Percentiles rank a stretch among this genome's conserved stretches.
phyloP scores from a whole-genome alignment of 1,284 basidiomycete species.

The Ganoderma meredithae region DNA sequence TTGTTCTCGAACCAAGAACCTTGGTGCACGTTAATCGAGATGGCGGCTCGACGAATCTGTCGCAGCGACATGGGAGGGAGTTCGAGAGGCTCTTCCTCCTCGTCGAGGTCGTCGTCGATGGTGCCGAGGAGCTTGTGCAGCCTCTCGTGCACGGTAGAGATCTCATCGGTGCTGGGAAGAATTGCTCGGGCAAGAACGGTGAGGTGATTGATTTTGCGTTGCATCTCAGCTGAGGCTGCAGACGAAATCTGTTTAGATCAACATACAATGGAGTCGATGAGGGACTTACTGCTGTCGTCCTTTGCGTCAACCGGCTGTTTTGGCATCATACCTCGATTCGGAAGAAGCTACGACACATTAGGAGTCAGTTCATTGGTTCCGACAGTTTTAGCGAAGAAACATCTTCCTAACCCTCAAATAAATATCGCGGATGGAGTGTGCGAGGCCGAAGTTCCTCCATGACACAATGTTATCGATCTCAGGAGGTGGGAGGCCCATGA shows the following conservation, averaged over 20 bases:
- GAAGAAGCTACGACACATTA: slow-evolving; percentile 29
- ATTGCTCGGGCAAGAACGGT: slow-evolving; percentile 46
- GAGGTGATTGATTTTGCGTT: slow-evolving; percentile 42
- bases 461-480: slow-evolving; percentile 47
- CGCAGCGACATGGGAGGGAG: slow-evolving; percentile 43
- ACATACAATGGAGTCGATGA: too few relatives aligned
- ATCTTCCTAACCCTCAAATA: slow-evolving; percentile 45
- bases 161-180: slow-evolving; percentile 41
- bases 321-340: slow-evolving; percentile 28
- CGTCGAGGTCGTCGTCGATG: slow-evolving; percentile 29
- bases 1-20: slow-evolving; percentile 50
- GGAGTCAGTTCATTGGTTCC: too few relatives aligned
- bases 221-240: slow-evolving; percentile 23
- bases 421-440: slow-evolving; percentile 48
- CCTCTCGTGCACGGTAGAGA: slow-evolving; percentile 28
- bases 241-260: not conserved
- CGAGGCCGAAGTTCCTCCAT: slow-evolving; percentile 52
- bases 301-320: slow-evolving; percentile 22
- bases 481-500: slow-evolving; percentile 57
- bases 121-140: slow-evolving; percentile 45
- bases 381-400: not conserved
- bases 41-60: slow-evolving; percentile 48
- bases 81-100: slow-evolving; percentile 6
- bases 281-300: slow-evolving; percentile 17
- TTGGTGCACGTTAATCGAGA: slow-evolving; percentile 47